Percentiles rank a stretch among this genome's conserved stretches.
Conservation (phyloP, 2,329 filamentous ascomycete genomes). For the Claviceps purpurea region DNA sequence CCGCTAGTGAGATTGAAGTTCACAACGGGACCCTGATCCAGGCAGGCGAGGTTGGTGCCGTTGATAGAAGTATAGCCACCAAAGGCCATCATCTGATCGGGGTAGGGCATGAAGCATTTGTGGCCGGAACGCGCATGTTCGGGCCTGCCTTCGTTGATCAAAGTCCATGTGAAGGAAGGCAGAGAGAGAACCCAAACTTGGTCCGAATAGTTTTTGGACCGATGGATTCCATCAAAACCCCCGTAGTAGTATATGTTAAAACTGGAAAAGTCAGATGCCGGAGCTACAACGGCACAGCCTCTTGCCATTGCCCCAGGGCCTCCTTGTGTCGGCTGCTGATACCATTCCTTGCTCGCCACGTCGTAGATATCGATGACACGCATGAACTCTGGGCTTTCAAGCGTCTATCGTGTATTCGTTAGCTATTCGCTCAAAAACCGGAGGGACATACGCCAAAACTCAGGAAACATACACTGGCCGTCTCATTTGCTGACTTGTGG, state of each 20-base stretch:
- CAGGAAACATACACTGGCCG: slow-evolving; percentile 19
- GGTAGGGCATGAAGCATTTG: slow-evolving; percentile 61
- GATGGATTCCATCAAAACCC: slow-evolving; percentile 47
- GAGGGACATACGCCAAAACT: neutral
- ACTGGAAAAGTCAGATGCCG: slow-evolving; percentile 56
- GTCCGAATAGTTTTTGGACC: slow-evolving; percentile 31
- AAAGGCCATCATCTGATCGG: slow-evolving; percentile 67
- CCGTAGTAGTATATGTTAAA: slow-evolving; percentile 81
- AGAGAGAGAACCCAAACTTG: slow-evolving; percentile 73
- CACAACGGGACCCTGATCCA: slow-evolving; percentile 39
- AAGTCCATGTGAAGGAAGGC: slow-evolving; percentile 69
- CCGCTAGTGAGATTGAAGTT: slow-evolving; percentile 62
- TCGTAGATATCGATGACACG: slow-evolving; percentile 65
- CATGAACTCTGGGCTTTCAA: slow-evolving; percentile 58
- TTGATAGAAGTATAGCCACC: slow-evolving; percentile 45
- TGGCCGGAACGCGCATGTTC: slow-evolving; percentile 56
- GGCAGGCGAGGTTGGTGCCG: slow-evolving; percentile 24
- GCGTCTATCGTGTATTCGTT: slow-evolving; percentile 26
- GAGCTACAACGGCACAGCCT: slow-evolving; percentile 63
- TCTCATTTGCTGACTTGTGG: slow-evolving; percentile 15
- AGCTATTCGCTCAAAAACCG: neutral
- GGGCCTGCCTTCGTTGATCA: slow-evolving; percentile 30
- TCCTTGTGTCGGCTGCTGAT: slow-evolving; percentile 50
- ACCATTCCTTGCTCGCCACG: slow-evolving; percentile 54
- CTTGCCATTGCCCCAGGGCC: slow-evolving; percentile 45